These are phyloP conservation scores for Yarrowia sp. DNA, from an alignment of 805 yeast genomes.

Conservation along the genomic window DNA sequence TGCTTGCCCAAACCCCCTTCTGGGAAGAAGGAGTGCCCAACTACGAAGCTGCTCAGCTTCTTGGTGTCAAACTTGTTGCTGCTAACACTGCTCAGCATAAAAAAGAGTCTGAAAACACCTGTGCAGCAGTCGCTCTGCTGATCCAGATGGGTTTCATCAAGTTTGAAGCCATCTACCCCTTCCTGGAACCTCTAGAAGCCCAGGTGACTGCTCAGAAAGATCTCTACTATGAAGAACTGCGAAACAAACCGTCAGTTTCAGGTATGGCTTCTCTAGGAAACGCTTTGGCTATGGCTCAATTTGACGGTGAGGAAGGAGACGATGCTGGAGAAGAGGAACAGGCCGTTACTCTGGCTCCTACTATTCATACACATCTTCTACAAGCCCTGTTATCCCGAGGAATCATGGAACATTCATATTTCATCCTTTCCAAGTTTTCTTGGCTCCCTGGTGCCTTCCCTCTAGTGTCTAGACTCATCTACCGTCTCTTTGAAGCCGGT, in stretches of 20 bases:
- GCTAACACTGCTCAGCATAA: constrained; percentile 31
- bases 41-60: constrained; percentile 51
- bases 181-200: constrained; percentile 48
- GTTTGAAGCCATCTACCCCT: constrained; percentile 58
- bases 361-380: constrained; percentile 39
- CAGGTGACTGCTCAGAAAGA: constrained; percentile 2
- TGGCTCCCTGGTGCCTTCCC: constrained; percentile 55
- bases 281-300: constrained; percentile 6
- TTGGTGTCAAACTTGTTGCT: constrained; percentile 48
- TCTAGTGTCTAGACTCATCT: constrained; percentile 48
- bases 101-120: constrained; percentile 43
- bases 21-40: constrained; percentile 62
- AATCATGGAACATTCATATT: constrained; percentile 59
- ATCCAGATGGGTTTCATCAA: constrained; percentile 66
- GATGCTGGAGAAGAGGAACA: constrained; percentile 48
- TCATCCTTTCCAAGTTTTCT: constrained; percentile 60
- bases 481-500: constrained; percentile 49
- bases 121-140: constrained; percentile 51
- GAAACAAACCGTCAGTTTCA: not conserved
- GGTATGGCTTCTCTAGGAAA: constrained; percentile 1
- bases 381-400: constrained; percentile 58
- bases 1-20: constrained; percentile 59
- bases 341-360: constrained; percentile 37
- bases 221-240: not conserved
- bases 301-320: constrained; percentile 37